Percentiles rank a stretch among this genome's conserved stretches.
Conservation (phyloP, 306 rosid genomes). For the Cicer judaicum region DNA sequence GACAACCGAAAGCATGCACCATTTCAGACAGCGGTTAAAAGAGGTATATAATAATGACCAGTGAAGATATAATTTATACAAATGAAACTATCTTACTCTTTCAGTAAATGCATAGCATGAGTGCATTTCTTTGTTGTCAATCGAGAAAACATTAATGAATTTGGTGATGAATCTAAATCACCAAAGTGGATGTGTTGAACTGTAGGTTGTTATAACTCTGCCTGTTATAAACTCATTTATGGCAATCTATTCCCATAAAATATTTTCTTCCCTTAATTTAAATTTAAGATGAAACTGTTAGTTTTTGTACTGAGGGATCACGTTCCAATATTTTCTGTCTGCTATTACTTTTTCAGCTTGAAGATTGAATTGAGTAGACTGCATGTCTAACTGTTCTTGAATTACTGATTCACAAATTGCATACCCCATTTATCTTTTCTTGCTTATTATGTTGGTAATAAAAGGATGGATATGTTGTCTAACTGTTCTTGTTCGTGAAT, state of each 20-base stretch:
- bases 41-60: constrained; percentile 50
- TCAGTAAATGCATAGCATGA: neutral
- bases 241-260: neutral
- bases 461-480: neutral
- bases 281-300: neutral
- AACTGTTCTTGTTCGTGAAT: no score
- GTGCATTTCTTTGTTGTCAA: neutral
- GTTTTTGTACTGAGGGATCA: neutral
- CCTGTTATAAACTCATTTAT: constrained; percentile 22
- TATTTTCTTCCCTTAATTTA: neutral
- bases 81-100: constrained; percentile 5
- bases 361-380: constrained; percentile 22
- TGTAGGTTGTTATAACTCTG: neutral
- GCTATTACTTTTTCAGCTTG: constrained; percentile 9
- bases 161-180: neutral
- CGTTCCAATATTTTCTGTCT: constrained; percentile 23
- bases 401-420: neutral
- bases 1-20: constrained; percentile 66
- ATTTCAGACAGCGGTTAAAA: constrained; percentile 60
- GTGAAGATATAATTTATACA: constrained; percentile 25
- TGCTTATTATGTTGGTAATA: neutral
- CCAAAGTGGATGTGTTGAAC: neutral
- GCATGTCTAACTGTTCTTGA: constrained; percentile 28
- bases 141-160: neutral
- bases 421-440: neutral